Evolutionary conservation across 2,329 filamentous ascomycete species (phyloP), one percentile per base, ranked within the genome.

Genomic region (Paramyrothecium sp.): DNA sequence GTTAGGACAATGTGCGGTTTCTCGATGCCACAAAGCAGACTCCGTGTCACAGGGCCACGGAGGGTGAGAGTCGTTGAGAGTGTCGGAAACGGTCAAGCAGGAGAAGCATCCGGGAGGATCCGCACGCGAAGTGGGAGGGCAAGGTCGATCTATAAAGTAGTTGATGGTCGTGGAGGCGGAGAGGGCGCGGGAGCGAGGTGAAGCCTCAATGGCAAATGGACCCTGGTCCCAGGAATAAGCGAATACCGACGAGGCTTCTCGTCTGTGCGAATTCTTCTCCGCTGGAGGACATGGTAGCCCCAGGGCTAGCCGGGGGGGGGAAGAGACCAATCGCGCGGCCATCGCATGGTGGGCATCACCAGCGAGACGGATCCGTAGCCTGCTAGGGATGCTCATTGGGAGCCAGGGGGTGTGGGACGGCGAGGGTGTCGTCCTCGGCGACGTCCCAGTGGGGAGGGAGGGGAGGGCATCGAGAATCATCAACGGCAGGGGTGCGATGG

Each of bases 111-210:
- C 38, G 38, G 13, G 51, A 54, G 38, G 47, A 54, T 56, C 44
- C 59, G 57, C 65, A 60, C 57, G 61, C 59, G 60, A 58, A 54
- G 60, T 30, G 59, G 64, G 65, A 64, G 66, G 68, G 67, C 48
- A 58, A 49, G 57, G 38, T 16, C 54, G 57, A 65, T 58, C 55
- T 62, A 70, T 72, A 71, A 71, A 67, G 64, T 67, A 63, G 56
- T 62, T 47, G 56, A 62, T 58, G 52, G 56, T 61, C 55, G 60
- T 58, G 65, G 58, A 64, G 63, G 65, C 58, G 55, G 63, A 34
- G 50, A 51, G 48, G 17, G 13, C 48, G 23, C 48, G 48, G 21
- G 38, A 44, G 38, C 38, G 13, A 19, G 8, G 5, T 44, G 38
- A 30, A 30, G 26, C 26, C 26, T 23, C n/a, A 11, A 44, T 44